Conservation (phyloP, 208 protist species). For the Phytomonas francai region DNA sequence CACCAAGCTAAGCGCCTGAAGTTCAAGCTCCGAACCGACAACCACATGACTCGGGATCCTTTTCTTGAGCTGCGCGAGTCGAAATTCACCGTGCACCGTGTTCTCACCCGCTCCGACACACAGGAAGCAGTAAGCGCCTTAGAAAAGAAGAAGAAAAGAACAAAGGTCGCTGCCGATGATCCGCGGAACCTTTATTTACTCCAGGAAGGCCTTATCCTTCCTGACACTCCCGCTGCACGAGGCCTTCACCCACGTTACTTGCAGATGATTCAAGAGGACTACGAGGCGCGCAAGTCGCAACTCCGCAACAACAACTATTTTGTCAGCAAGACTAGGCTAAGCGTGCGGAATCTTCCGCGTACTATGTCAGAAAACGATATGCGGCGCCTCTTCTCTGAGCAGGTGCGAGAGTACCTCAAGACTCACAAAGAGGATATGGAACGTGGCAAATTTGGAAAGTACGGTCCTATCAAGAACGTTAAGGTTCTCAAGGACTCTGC, state of each 20-base stretch:
- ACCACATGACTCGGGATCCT: conserved; percentile 57
- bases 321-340: conserved; percentile 86
- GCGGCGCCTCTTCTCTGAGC: conserved; percentile 65
- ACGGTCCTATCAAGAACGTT: conserved; percentile 80
- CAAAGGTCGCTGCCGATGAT: conserved; percentile 84
- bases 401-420: conserved; percentile 68
- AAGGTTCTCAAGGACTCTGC: conserved; percentile 82
- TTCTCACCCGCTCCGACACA: conserved; percentile 73
- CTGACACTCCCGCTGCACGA: conserved; percentile 64
- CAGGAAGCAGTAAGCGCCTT: conserved; percentile 62
- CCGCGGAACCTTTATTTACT: conserved; percentile 84
- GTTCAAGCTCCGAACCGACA: conserved; percentile 73
- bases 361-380: conserved; percentile 85
- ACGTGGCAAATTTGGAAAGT: conserved; percentile 83
- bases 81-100: conserved; percentile 75
- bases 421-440: conserved; percentile 59
- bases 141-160: conserved; percentile 87
- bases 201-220: conserved; percentile 79
- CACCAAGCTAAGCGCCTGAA: conserved; percentile 70
- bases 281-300: conserved; percentile 74
- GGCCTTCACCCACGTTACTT: conserved; percentile 75
- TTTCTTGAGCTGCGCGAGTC: conserved; percentile 81
- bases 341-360: conserved; percentile 86
- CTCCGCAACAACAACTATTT: conserved; percentile 88
- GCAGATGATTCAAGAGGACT: conserved; percentile 83